Evolutionary conservation across 1,139 yeast species (phyloP).

Genomic region (Geotrichum candidum): DNA sequence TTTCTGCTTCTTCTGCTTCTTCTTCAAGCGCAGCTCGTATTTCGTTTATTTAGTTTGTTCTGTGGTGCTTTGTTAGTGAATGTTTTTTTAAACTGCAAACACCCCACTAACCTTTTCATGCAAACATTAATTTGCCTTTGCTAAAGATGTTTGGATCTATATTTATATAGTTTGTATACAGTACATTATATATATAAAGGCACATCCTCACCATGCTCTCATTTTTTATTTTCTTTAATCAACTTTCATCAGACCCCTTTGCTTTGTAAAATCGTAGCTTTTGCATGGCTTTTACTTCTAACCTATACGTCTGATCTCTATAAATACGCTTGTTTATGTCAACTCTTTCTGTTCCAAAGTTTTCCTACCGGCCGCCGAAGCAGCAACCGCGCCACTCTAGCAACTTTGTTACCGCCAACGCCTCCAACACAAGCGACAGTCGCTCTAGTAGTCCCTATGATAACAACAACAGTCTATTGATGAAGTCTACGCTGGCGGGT

Average conservation of each 20-base stretch:
- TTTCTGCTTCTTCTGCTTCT: too few species aligned
- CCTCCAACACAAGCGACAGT: neutral
- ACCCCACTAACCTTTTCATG: too few species aligned
- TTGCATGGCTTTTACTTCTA: neutral
- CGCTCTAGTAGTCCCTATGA: constrained; percentile 22
- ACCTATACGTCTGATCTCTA: neutral
- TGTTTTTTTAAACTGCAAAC: too few species aligned
- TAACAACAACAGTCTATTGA: neutral
- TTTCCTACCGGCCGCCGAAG: neutral
- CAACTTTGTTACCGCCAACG: neutral
- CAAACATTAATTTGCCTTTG: too few species aligned
- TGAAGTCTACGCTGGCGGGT: constrained; percentile 30
- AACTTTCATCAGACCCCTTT: neutral
- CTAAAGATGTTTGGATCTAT: too few species aligned
- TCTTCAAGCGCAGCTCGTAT: too few species aligned
- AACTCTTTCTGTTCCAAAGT: neutral
- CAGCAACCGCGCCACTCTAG: neutral
- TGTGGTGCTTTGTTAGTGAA: too few species aligned
- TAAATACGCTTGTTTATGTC: neutral
- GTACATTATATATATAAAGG: too few species aligned
- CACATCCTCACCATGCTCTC: too few species aligned
- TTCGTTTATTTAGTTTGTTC: too few species aligned
- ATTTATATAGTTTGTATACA: too few species aligned
- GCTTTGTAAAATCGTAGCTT: neutral
- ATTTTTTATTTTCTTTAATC: neutral